phyloP scores from a whole-genome alignment of 441 rosid species.

The Breynia disticha region DNA sequence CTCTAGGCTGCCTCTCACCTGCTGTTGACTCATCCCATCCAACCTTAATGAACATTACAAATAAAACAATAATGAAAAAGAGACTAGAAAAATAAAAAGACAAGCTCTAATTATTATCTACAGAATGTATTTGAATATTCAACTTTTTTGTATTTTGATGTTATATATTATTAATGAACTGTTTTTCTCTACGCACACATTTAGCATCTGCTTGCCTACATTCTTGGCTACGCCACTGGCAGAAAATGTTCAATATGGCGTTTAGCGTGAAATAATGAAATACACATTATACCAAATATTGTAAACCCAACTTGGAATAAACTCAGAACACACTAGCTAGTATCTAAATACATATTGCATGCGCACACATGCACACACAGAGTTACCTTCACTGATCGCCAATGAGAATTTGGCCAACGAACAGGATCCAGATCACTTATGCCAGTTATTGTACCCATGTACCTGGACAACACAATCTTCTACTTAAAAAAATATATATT shows the following conservation, averaged over 20 bases:
- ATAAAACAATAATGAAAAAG: background rate
- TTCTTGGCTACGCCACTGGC: too few relatives aligned
- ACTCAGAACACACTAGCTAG: too few relatives aligned
- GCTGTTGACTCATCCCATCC: constrained; percentile 99
- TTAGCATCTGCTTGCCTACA: too few relatives aligned
- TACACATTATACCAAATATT: background rate
- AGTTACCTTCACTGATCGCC: constrained; percentile 92
- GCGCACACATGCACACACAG: too few relatives aligned
- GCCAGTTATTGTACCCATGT: constrained; percentile 94
- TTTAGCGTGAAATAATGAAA: background rate
- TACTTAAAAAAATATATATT: background rate
- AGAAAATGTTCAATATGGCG: too few relatives aligned
- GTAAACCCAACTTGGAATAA: background rate
- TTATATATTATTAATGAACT: too few relatives aligned
- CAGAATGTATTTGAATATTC: too few relatives aligned
- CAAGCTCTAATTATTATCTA: too few relatives aligned
- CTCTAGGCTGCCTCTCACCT: constrained; percentile 92
- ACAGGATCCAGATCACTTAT: constrained; percentile 68
- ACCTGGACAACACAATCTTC: constrained; percentile 32
- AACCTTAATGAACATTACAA: constrained; percentile 37
- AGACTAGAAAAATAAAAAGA: background rate
- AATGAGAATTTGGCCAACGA: constrained; percentile 89
- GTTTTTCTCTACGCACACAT: too few relatives aligned
- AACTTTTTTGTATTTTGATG: too few relatives aligned
- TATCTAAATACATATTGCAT: too few relatives aligned